Evolutionary conservation across 1,284 basidiomycete species (phyloP).

Genomic region (Xanthoconium separans): DNA sequence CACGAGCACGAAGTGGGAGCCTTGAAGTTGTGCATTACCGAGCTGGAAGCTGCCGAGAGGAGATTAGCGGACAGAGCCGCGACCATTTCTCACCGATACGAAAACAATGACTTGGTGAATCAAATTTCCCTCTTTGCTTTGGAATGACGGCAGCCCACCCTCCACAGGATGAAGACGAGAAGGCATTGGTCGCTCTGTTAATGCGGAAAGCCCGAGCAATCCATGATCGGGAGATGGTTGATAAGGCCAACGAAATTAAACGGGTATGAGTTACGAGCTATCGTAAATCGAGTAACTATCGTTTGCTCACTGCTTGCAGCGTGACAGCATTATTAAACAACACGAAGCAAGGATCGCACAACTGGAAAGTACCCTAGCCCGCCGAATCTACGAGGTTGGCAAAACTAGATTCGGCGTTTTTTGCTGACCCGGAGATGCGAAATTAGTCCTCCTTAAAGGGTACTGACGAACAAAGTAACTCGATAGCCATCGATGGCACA

Average conservation of each 20-base stretch:
- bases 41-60: slow-evolving; percentile 32
- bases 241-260: slow-evolving; percentile 52
- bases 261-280: slow-evolving; percentile 34
- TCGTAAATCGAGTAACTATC: slow-evolving; percentile 1
- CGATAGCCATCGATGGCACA: slow-evolving; percentile 8
- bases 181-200: slow-evolving; percentile 43
- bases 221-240: slow-evolving; percentile 49
- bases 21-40: slow-evolving; percentile 27
- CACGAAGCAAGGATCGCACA: slow-evolving; percentile 37
- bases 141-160: slow-evolving; percentile 6
- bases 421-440: slow-evolving; percentile 12
- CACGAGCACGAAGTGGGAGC: slow-evolving; percentile 25
- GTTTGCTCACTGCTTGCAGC: slow-evolving; percentile 31
- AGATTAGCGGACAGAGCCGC: slow-evolving; percentile 25
- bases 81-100: slow-evolving; percentile 38
- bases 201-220: slow-evolving; percentile 41
- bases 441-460: slow-evolving; percentile 19
- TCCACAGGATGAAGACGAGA: slow-evolving; percentile 47
- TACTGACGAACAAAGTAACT: slow-evolving; percentile 14
- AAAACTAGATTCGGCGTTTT: slow-evolving; percentile 12
- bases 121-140: slow-evolving; percentile 4
- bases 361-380: slow-evolving; percentile 44
- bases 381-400: slow-evolving; percentile 39
- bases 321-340: slow-evolving; percentile 44
- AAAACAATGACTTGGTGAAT: slow-evolving; percentile 42